Percentiles rank a stretch among this genome's conserved stretches.
Conservation (phyloP, 163 green algal species). For the Chlamydomonas reinhardtii region DNA sequence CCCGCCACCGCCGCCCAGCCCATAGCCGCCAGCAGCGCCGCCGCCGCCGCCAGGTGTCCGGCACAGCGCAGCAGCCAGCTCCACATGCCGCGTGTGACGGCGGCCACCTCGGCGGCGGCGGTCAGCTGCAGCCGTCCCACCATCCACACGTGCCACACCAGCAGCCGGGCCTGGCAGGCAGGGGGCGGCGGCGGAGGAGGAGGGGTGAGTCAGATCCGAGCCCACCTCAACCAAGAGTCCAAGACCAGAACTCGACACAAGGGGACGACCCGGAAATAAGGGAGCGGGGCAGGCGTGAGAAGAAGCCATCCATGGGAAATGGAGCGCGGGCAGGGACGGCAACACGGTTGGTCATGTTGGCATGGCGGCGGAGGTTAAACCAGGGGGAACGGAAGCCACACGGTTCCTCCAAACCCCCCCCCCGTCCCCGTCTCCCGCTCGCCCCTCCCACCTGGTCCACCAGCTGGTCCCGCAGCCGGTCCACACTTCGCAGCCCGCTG, state of each 20-base stretch:
- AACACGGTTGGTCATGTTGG: no score
- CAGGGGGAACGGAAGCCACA: no score
- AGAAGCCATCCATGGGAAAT: no score
- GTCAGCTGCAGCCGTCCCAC: slow-evolving; percentile 38
- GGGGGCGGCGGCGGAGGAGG: neutral
- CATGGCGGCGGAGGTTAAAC: no score
- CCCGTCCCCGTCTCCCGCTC: no score
- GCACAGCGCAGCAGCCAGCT: slow-evolving; percentile 40
- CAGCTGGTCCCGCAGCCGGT: slow-evolving; percentile 31
- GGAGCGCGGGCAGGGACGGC: no score
- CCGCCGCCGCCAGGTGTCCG: slow-evolving; percentile 12
- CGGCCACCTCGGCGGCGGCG: slow-evolving; percentile 18
- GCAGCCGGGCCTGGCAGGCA: slow-evolving; percentile 19
- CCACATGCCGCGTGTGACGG: slow-evolving; percentile 47
- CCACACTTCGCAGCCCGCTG: slow-evolving; percentile 3
- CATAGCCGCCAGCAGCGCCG: slow-evolving; percentile 35
- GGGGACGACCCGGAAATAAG: no score
- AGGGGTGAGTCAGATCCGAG: no score
- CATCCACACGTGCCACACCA: slow-evolving; percentile 52
- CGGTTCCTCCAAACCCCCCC: no score
- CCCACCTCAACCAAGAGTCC: no score
- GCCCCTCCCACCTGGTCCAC: slow-evolving; percentile 32
- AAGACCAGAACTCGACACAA: no score
- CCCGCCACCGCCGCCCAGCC: slow-evolving; percentile 7
- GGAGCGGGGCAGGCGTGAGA: no score